Conservation (phyloP, 2,329 filamentous ascomycete genomes). For the Monilinia laxa region DNA sequence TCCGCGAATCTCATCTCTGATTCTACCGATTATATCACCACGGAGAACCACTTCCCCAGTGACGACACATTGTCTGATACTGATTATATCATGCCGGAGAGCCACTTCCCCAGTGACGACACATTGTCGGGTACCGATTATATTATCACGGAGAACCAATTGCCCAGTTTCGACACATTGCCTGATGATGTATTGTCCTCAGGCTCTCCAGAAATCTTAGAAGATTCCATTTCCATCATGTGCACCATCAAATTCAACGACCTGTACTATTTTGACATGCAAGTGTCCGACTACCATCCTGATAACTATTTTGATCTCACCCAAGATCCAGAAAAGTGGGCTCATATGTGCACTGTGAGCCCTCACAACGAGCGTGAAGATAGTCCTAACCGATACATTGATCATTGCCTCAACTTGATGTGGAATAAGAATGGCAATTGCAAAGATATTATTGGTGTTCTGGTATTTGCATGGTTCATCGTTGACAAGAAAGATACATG, state of each 20-base stretch:
- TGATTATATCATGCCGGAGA: background rate
- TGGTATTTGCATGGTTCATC: background rate
- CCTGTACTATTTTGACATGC: background rate
- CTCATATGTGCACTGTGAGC: background rate
- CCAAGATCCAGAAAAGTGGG: background rate
- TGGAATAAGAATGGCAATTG: background rate
- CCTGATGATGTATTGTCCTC: background rate
- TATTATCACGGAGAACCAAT: background rate
- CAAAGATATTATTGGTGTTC: background rate
- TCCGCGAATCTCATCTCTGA: background rate
- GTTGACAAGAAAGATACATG: background rate
- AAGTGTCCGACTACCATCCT: background rate
- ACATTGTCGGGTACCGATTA: too few species aligned
- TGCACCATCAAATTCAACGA: constrained; percentile 1
- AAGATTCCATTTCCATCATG: background rate
- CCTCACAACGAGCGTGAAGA: background rate
- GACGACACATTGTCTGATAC: too few species aligned
- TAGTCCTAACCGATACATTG: background rate
- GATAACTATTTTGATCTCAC: constrained; percentile 1
- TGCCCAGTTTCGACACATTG: too few species aligned
- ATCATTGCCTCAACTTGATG: background rate
- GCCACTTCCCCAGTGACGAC: too few species aligned
- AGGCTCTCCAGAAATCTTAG: background rate
- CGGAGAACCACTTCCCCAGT: background rate
- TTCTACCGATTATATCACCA: background rate